Percentiles rank a stretch among this genome's conserved stretches.
Conservation (phyloP, 2,329 filamentous ascomycete species). For the Aureobasidium sp. region DNA sequence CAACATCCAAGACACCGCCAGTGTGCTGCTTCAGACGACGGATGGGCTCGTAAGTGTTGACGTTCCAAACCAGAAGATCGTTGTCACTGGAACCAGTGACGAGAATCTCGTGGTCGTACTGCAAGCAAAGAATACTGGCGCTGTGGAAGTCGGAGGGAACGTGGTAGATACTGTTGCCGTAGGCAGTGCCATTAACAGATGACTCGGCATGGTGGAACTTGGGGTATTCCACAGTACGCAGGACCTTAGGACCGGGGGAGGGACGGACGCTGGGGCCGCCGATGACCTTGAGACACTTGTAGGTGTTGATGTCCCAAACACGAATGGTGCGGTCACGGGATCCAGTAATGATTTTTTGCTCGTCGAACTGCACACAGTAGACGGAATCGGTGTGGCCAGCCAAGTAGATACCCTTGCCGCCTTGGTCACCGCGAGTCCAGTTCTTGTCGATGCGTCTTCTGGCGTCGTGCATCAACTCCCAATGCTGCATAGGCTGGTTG, state of each 20-base stretch:
- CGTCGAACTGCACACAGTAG: conserved; percentile 96
- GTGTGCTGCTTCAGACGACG: conserved; percentile 70
- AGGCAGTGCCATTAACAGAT: conserved; percentile 41
- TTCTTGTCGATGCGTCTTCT: conserved; percentile 67
- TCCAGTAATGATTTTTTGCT: conserved; percentile 95
- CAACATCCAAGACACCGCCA: conserved; percentile 87
- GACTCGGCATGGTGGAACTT: conserved; percentile 33
- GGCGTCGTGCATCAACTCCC: conserved; percentile 77
- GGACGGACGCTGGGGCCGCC: conserved; percentile 62
- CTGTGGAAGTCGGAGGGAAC: conserved; percentile 61
- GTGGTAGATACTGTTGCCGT: conserved; percentile 42
- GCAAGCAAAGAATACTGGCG: conserved; percentile 88
- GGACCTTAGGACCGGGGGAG: conserved; percentile 35
- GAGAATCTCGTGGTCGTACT: conserved; percentile 88
- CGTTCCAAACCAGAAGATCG: conserved; percentile 84
- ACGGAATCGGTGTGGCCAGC: conserved; percentile 93
- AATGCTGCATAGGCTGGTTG: conserved; percentile 59
- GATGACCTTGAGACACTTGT: conserved; percentile 78
- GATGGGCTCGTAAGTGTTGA: conserved; percentile 73
- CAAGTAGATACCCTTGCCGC: conserved; percentile 76
- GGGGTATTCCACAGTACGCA: conserved; percentile 37
- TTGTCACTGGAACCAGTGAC: conserved; percentile 92
- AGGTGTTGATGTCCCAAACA: conserved; percentile 89
- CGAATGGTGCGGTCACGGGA: conserved; percentile 93
- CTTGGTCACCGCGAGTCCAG: conserved; percentile 61